Base-by-base conservation (phyloP, 176 grass and related monocot species). In the Sorghum bicolor region DNA sequence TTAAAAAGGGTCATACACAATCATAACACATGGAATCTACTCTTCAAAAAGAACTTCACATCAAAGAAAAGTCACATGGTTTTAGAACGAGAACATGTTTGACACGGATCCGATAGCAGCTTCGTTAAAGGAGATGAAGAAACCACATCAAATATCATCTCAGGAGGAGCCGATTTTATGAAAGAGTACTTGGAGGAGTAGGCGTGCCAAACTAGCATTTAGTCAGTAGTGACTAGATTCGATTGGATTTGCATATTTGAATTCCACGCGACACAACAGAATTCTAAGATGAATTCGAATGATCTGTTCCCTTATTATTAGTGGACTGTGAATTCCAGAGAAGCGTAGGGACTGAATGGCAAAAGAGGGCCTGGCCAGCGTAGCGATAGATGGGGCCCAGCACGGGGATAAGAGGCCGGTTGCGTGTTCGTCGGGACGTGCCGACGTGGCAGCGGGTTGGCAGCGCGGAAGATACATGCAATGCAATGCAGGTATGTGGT, bases 391-490 rank as follows among this genome's bases (percentile, higher is more conserved):
- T 22, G 0, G 45, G 15, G 4, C 45, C 45, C 45, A 48, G 45
- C 45, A 5, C n/a, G 69, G 12, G 52, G 80, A 73, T 73, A 73
- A 83, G 68, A 73, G 19, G 67, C 10, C 26, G 17, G 68, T 64
- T 32, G 16, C 16, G 9, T 8, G n/a, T 45, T 33, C 31, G 80
- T 83, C 80, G 34, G 52, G 68, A 72, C 80, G 34, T 19, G 68
- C 12, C 68, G 5, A 62, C 24, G 8, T 82, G 80, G 80, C 80
- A 57, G 4, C 29, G 45, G 32, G 79, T 58, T 13, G 13, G 50
- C 20, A 14, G 17, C 39, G 26, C 45, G 15, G 48, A 15, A 65
- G 53, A 57, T 57, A 22, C 37, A 82, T 70, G 44, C 34, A 5
- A 4, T 47, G n/a, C n/a, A n/a, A n/a, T n/a, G n/a, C n/a, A 47